Conservation (phyloP, 2,329 filamentous ascomycete species). For the Phyllosticta capitalensis region DNA sequence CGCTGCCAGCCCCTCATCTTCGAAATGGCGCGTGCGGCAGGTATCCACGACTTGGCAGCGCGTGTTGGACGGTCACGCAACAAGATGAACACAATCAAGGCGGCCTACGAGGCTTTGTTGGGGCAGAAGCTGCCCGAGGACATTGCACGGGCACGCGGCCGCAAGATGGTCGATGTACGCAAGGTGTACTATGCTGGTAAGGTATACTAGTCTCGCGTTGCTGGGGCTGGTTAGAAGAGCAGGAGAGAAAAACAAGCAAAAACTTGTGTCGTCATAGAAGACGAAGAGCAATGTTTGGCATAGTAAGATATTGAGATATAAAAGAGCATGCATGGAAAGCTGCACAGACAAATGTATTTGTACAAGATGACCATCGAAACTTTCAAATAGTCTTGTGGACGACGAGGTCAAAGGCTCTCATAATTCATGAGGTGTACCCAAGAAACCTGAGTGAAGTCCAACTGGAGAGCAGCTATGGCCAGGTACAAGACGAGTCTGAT, state of each 20-base stretch:
- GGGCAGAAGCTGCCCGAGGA: slow-evolving; percentile 81
- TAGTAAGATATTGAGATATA: not conserved
- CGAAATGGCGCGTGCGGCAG: slow-evolving; percentile 81
- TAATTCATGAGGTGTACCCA: no score
- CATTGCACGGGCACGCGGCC: slow-evolving; percentile 78
- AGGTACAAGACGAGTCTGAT: no score
- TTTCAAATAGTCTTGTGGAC: no score
- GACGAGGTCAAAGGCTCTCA: no score
- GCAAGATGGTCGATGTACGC: slow-evolving; percentile 90
- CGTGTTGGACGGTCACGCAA: slow-evolving; percentile 78
- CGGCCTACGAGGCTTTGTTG: slow-evolving; percentile 70
- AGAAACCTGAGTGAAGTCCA: no score
- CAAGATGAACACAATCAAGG: slow-evolving; percentile 97
- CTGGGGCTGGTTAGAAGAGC: not conserved
- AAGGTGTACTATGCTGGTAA: slow-evolving; percentile 93
- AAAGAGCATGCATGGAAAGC: not conserved
- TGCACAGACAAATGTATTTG: not conserved
- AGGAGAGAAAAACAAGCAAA: not conserved
- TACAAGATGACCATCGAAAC: not conserved
- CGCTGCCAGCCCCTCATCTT: slow-evolving; percentile 87
- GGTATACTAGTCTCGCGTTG: slow-evolving; percentile 12
- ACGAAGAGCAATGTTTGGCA: not conserved
- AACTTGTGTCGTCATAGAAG: not conserved
- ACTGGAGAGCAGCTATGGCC: no score
- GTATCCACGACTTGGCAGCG: slow-evolving; percentile 79